Evolutionary conservation across 83 land plant genomes (phyloP).

Genomic region (Picea engelmannii): DNA sequence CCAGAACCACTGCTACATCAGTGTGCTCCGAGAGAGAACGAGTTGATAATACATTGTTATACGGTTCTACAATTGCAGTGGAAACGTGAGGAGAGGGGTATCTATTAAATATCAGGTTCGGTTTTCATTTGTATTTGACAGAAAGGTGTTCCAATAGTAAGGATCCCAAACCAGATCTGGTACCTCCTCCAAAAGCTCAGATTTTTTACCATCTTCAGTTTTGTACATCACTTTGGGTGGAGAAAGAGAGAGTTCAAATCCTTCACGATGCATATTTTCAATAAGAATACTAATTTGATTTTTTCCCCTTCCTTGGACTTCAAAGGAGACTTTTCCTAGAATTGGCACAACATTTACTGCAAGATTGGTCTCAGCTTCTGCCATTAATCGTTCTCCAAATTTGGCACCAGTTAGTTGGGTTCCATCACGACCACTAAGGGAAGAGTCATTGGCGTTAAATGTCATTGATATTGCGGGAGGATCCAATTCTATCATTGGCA

Average conservation of each 20-base stretch:
- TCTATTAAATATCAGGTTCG: too few species aligned
- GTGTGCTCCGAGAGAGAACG: too few species aligned
- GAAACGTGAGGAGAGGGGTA: too few species aligned
- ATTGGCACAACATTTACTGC: constrained; percentile 93
- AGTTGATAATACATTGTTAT: too few species aligned
- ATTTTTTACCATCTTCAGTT: too few species aligned
- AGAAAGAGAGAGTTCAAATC: constrained; percentile 97
- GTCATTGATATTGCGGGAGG: constrained; percentile 99
- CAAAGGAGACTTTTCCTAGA: constrained; percentile 77
- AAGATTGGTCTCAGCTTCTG: constrained; percentile 92
- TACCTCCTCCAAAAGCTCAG: too few species aligned
- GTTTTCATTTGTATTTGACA: too few species aligned
- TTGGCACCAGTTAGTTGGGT: constrained; percentile 91
- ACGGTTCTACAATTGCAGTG: too few species aligned
- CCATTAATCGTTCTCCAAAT: constrained; percentile 88
- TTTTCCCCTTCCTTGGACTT: constrained; percentile 99
- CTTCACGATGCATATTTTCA: constrained; percentile 99
- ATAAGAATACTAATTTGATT: constrained; percentile 97
- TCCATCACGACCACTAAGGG: constrained; percentile 96
- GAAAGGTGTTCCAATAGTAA: too few species aligned
- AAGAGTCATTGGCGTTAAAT: constrained; percentile 97
- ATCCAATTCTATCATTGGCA: constrained; percentile 87
- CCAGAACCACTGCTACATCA: too few species aligned
- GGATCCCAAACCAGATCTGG: too few species aligned
- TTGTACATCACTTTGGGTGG: constrained; percentile 93